A percentile compares a stretch with the other conserved stretches of the same genome.
Evolutionary conservation across 1,284 basidiomycete species (phyloP).

Genomic region (Farysia itapuensis): DNA sequence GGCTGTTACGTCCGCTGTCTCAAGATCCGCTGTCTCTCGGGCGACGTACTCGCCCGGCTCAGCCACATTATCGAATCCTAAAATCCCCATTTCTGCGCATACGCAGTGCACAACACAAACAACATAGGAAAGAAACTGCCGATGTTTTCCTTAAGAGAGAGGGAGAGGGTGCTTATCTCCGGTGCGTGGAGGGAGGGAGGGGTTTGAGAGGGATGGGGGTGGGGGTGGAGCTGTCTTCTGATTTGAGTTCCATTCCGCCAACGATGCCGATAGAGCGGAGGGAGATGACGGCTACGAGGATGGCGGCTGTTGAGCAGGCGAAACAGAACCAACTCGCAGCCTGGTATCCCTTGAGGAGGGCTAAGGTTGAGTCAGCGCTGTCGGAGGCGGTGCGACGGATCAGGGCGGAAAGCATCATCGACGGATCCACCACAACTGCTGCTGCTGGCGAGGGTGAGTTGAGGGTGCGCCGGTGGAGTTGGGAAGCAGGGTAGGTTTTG

Average conservation of each 20-base stretch:
- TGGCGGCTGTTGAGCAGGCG: slow-evolving; percentile 21
- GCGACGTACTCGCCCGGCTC: slow-evolving; percentile 39
- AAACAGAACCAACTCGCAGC: slow-evolving; percentile 48
- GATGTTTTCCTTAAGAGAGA: no score
- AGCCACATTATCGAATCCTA: slow-evolving; percentile 21
- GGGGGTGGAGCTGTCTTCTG: slow-evolving; percentile 11
- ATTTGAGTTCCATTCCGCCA: slow-evolving; percentile 32
- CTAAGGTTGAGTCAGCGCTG: not conserved
- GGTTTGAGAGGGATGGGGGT: slow-evolving; percentile 1
- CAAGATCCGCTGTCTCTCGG: slow-evolving; percentile 48
- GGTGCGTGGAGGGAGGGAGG: not conserved
- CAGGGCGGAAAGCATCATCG: not conserved
- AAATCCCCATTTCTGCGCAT: no score
- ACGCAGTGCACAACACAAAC: no score
- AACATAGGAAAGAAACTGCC: no score
- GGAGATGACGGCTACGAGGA: slow-evolving; percentile 21
- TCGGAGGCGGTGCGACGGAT: not conserved
- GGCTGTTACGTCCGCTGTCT: slow-evolving; percentile 48
- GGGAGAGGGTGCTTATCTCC: no score
- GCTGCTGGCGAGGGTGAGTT: not conserved
- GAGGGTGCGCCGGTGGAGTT: no score
- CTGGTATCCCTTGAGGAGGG: slow-evolving; percentile 38
- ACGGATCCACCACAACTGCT: not conserved
- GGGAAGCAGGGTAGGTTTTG: slow-evolving; percentile 3
- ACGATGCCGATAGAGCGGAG: slow-evolving; percentile 43